phyloP scores from a whole-genome alignment of 768 basidiomycete species.

The Leccinum incarnatum region DNA sequence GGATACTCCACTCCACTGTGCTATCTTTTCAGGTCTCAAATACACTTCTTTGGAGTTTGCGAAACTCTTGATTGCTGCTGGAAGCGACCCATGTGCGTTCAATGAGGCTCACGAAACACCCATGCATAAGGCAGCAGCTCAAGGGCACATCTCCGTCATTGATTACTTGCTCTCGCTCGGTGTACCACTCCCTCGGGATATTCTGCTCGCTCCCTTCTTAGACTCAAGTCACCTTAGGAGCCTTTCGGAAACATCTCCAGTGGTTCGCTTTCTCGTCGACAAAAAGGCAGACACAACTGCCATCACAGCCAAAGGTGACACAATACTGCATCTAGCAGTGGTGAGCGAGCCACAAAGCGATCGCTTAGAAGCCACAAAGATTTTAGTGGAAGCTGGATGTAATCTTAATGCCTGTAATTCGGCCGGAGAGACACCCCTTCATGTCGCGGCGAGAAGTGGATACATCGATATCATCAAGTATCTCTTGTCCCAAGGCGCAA shows the following conservation, averaged over 20 bases:
- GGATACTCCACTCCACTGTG: conserved; percentile 1
- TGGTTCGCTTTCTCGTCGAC: no score
- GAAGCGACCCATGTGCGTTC: not conserved
- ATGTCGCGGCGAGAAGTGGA: not conserved
- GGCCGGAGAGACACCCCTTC: not conserved
- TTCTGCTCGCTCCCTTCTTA: not conserved
- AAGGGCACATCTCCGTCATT: not conserved
- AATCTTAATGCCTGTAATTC: not conserved
- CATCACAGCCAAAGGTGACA: no score
- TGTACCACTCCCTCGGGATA: not conserved
- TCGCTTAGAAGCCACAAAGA: no score
- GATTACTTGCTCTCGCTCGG: not conserved
- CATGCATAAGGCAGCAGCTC: not conserved
- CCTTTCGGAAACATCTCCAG: no score
- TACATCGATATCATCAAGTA: not conserved
- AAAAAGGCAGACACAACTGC: no score
- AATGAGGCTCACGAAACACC: not conserved
- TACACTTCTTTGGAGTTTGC: not conserved
- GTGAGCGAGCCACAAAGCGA: no score
- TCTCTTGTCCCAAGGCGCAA: not conserved
- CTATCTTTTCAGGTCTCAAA: not conserved
- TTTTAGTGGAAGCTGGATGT: not conserved
- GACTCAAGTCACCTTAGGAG: no score
- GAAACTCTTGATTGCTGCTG: not conserved
- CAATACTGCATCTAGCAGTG: no score